Evolutionary conservation across 169 alveolate genomes (phyloP).

Genomic region (Plasmodium relictum): DNA sequence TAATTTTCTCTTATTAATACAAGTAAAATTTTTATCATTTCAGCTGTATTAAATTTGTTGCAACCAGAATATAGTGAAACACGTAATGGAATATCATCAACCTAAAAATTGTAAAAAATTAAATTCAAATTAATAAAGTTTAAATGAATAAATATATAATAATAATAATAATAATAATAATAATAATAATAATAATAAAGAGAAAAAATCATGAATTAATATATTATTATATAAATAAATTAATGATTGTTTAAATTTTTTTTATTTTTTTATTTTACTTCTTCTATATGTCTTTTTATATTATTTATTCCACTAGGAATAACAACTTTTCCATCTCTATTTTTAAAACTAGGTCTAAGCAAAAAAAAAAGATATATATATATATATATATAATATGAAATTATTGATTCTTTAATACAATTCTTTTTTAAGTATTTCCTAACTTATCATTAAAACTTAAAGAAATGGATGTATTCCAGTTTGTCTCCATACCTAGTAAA

Average conservation of each 20-base stretch:
- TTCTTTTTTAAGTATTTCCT: too few species aligned
- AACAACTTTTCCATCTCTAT: conserved; percentile 78
- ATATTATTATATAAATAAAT: too few species aligned
- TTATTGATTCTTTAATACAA: not conserved
- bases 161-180: too few species aligned
- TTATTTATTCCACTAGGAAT: conserved; percentile 81
- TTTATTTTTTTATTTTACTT: conserved; percentile 1
- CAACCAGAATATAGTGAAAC: conserved; percentile 78
- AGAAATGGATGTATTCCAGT: conserved; percentile 88
- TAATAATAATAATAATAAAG: too few species aligned
- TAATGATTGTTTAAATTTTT: too few species aligned
- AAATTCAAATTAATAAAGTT: too few species aligned
- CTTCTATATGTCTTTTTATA: conserved; percentile 78
- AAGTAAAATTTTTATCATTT: conserved; percentile 79
- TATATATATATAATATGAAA: not conserved
- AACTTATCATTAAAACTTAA: conserved; percentile 72
- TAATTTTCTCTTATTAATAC: conserved; percentile 9
- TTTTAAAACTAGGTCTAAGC: conserved; percentile 43
- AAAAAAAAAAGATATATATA: not conserved
- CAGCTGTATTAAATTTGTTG: conserved; percentile 77
- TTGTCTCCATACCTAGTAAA: conserved; percentile 86
- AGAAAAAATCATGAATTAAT: too few species aligned
- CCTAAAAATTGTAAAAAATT: not conserved
- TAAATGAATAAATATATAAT: too few species aligned
- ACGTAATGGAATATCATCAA: conserved; percentile 76